These are phyloP conservation scores for Ramalina intermedia DNA, from an alignment of 495 filamentous ascomycete genomes.

Conservation along the genomic window DNA sequence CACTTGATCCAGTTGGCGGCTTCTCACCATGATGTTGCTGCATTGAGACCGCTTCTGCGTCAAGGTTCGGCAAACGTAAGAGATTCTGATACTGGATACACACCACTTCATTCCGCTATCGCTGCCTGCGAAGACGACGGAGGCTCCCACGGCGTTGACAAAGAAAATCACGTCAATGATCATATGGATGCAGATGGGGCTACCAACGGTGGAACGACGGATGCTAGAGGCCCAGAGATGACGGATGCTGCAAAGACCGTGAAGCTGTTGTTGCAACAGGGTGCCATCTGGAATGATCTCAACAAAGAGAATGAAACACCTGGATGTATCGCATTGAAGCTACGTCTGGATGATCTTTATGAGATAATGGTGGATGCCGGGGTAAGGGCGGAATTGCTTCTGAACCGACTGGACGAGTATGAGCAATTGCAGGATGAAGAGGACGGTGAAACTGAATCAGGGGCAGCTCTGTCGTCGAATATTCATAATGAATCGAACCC, in stretches of 20 bases:
- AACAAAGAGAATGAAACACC: slow-evolving; percentile 79
- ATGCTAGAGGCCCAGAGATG: slow-evolving; percentile 25
- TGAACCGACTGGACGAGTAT: slow-evolving; percentile 65
- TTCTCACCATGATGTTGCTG: slow-evolving; percentile 63
- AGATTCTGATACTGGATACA: slow-evolving; percentile 71
- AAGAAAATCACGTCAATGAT: slow-evolving; percentile 16
- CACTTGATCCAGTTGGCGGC: slow-evolving; percentile 62
- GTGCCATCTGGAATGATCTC: slow-evolving; percentile 95
- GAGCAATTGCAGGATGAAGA: slow-evolving; percentile 50
- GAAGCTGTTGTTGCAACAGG: slow-evolving; percentile 63
- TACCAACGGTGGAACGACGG: slow-evolving; percentile 8
- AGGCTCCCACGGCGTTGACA: slow-evolving; percentile 16
- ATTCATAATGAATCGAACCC: too few relatives aligned
- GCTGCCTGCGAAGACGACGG: slow-evolving; percentile 55
- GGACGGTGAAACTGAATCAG: slow-evolving; percentile 25
- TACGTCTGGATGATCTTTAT: slow-evolving; percentile 63
- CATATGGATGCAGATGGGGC: background rate
- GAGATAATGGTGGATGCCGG: slow-evolving; percentile 80
- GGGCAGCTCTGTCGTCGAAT: too few relatives aligned
- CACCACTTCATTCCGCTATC: slow-evolving; percentile 82
- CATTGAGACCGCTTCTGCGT: slow-evolving; percentile 61
- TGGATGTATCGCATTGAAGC: slow-evolving; percentile 64
- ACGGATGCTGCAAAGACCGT: slow-evolving; percentile 50
- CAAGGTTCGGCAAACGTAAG: slow-evolving; percentile 57
- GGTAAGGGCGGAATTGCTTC: slow-evolving; percentile 74